Evolutionary conservation across 2,329 filamentous ascomycete species (phyloP), one percentile per base, ranked within the genome.

Genomic region (Pseudogymnoascus sp.): DNA sequence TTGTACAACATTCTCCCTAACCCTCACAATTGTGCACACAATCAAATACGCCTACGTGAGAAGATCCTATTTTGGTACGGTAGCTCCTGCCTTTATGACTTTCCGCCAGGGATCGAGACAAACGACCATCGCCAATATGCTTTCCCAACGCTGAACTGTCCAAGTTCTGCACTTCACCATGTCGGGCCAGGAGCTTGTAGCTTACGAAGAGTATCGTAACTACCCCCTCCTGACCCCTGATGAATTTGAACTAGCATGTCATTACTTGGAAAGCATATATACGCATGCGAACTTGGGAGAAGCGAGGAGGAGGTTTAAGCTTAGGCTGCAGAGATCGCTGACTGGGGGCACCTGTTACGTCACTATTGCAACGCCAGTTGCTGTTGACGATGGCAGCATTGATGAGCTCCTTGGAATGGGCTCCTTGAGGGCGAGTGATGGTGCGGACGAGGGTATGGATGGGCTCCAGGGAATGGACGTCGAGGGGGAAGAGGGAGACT

Each of bases 231-330:
- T 90, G 26, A 79, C 73, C 9, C 67, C 73, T 9, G 77, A 82
- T 38, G 85, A 89, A 68, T 90, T 90, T 64, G 73, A 80, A 59
- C 78, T 83, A 67, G 81, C 79, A 59, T 89, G 86, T 70, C 81
- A 85, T 65, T 75, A 80, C 59, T 75, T 86, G 19, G 83, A 86
- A 63, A 75, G 78, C 35, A 76, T 71, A 63, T 86, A 86, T 70
- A 76, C 79, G 61, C 79, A 76, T 68, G 82, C 79, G 59, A 82
- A 74, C 33, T 74, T 85, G 2, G 84, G 82, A 2, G 75, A 77
- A 5, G 67, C 80, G 35, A 77, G 82, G 60, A 74, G 73, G 63
- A 74, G 75, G 61, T 84, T 82, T 78, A 81, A 79, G 66, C 73
- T 85, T 61, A 59, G 73, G 77, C 57, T 80, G 77, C 70, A 79